Percentiles rank a stretch among this genome's conserved stretches.
Conservation (phyloP, 495 filamentous ascomycete genomes). For the Lepidopterella palustris region DNA sequence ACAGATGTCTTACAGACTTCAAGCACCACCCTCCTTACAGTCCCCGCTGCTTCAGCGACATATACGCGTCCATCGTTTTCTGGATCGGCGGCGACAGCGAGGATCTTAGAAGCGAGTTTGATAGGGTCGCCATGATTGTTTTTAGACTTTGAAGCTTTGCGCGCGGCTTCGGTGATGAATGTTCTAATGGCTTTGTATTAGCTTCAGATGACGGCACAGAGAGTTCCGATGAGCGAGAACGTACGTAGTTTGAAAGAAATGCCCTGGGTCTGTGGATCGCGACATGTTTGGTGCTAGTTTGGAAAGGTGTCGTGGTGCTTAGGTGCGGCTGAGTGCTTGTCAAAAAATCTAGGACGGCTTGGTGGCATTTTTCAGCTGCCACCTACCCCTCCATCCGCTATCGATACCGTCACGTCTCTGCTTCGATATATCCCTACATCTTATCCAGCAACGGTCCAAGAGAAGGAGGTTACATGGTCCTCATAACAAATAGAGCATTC, state of each 20-base stretch:
- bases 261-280: constrained; percentile 54
- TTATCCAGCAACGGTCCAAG: too few species aligned
- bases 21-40: constrained; percentile 62
- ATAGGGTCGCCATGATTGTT: constrained; percentile 83
- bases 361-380: too few species aligned
- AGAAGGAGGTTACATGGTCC: too few species aligned
- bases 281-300: constrained; percentile 47
- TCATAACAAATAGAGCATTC: too few species aligned
- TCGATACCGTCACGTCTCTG: too few species aligned
- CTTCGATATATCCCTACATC: too few species aligned
- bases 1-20: constrained; percentile 57
- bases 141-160: constrained; percentile 69
- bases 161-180: constrained; percentile 61
- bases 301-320: constrained; percentile 5
- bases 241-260: constrained; percentile 91
- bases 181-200: constrained; percentile 26
- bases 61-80: constrained; percentile 55
- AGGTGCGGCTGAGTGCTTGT: neutral
- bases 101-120: constrained; percentile 72
- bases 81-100: constrained; percentile 68
- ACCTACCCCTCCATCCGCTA: too few species aligned
- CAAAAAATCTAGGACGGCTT: too few species aligned
- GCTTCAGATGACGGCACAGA: neutral
- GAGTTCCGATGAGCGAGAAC: constrained; percentile 24
- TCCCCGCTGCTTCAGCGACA: constrained; percentile 76